phyloP scores from a whole-genome alignment of 371 early-diverging fungal species.

The Haplosporangium sp. region DNA sequence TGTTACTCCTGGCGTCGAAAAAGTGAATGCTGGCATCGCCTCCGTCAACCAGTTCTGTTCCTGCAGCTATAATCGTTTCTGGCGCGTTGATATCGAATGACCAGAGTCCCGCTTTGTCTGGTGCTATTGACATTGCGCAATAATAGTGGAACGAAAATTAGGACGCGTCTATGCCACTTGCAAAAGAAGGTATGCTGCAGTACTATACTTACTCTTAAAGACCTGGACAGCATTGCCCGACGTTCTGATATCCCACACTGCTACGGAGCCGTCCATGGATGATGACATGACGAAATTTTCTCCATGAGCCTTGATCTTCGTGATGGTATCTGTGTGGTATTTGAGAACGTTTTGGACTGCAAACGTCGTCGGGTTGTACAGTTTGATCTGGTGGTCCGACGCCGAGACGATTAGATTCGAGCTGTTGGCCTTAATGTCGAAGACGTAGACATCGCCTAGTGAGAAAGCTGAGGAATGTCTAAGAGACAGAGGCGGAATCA shows the following conservation, averaged over 20 bases:
- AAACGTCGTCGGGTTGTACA: slow-evolving; percentile 70
- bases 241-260: slow-evolving; percentile 79
- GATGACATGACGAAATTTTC: slow-evolving; percentile 73
- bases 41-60: slow-evolving; percentile 74
- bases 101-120: slow-evolving; percentile 64
- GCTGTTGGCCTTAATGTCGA: slow-evolving; percentile 69
- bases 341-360: slow-evolving; percentile 55
- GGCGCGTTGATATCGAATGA: slow-evolving; percentile 77
- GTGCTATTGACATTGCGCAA: slow-evolving; percentile 25
- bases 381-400: slow-evolving; percentile 72
- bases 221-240: slow-evolving; percentile 62
- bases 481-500: slow-evolving; percentile 55
- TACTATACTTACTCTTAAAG: slow-evolving; percentile 64
- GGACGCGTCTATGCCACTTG: too few species aligned
- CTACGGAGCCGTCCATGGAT: slow-evolving; percentile 70
- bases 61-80: slow-evolving; percentile 75
- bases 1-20: slow-evolving; percentile 63
- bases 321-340: slow-evolving; percentile 69
- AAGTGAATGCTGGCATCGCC: slow-evolving; percentile 79
- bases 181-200: neutral
- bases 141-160: neutral
- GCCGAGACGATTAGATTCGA: slow-evolving; percentile 73
- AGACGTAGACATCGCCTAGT: slow-evolving; percentile 70
- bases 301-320: slow-evolving; percentile 68
- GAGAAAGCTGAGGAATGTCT: slow-evolving; percentile 56